Evolutionary conservation across 805 yeast species (phyloP).

Genomic region (Cyberlindnera mississippiensis): DNA sequence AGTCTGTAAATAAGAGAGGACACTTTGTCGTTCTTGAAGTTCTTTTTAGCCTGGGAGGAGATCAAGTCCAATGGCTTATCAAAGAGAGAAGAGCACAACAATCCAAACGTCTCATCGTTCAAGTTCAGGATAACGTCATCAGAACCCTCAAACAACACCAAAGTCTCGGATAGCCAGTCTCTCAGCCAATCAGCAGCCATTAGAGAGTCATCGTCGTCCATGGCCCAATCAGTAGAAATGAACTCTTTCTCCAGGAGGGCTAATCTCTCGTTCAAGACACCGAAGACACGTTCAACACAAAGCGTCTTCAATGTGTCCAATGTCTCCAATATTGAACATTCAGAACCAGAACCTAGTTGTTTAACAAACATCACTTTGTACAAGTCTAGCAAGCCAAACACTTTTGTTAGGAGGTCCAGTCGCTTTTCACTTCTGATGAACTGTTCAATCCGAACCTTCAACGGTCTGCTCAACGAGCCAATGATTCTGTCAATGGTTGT

Average conservation of each 20-base stretch:
- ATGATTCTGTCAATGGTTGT: conserved; percentile 48
- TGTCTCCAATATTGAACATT: conserved; percentile 23
- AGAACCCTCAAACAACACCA: conserved; percentile 39
- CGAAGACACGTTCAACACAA: conserved; percentile 37
- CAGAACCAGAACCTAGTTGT: conserved; percentile 20
- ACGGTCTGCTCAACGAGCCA: conserved; percentile 52
- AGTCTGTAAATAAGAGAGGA: conserved; percentile 40
- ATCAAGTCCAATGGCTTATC: conserved; percentile 35
- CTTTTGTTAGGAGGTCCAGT: conserved; percentile 49
- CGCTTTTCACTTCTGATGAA: conserved; percentile 61
- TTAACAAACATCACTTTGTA: conserved; percentile 63
- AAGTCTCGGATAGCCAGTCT: conserved; percentile 57
- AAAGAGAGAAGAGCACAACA: conserved; percentile 40
- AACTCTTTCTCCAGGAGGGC: conserved; percentile 17
- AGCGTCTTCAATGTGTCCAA: conserved; percentile 32
- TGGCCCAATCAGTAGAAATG: conserved; percentile 29
- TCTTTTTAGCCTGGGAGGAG: conserved; percentile 26
- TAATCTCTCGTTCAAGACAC: conserved; percentile 36
- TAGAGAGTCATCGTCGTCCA: conserved; percentile 48
- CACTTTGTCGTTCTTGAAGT: conserved; percentile 17
- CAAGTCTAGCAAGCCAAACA: conserved; percentile 60
- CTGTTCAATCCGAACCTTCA: conserved; percentile 63
- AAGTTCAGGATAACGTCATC: conserved; percentile 35
- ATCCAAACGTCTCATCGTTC: conserved; percentile 31
- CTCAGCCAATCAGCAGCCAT: conserved; percentile 83